Evolutionary conservation across 495 filamentous ascomycete genomes (phyloP), one percentile per base, ranked within the genome.

Genomic region (Trichoderma orchidacearum): DNA sequence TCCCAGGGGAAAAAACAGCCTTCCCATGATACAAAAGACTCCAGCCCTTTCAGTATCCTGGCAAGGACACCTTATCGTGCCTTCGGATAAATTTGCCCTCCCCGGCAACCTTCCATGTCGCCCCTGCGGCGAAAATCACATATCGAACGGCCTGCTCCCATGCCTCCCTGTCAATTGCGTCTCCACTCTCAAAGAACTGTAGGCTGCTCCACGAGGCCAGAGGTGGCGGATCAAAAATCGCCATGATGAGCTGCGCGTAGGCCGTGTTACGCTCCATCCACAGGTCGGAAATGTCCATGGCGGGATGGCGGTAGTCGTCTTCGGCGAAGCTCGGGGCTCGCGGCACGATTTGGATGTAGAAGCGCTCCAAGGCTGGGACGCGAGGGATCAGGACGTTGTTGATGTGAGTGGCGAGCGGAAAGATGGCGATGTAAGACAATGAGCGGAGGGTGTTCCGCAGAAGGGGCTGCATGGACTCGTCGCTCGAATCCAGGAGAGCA

Each of bases 401-500:
- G 55, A 76, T 68, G 57, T 77, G 73, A 2, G 60, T 58, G 5
- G 62, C 58, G 30, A 71, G 63, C 1, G 74, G 74, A 56, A 76
- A 79, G 41, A 76, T 70, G 56, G 70, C 72, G 38, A 79, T 67
- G 59, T 77, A 77, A 34, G 68, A 69, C 34, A 79, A 57, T 30
- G 73, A 69, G 30, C 64, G 62, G 21, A 77, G 53, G 13, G 70
- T 67, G 0, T 61, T 48, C 0, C 68, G 69, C 8, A 74, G 55
- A 23, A 72, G 68, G 0, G 64, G 59, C 21, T 54, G 59, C 67
- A 65, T 28, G 67, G 67, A 6, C 58, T 52, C 35, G 17, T 66
- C 66, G 12, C 67, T 63, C 48, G 61, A 62, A 3, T 68, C 70
- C 31, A 74, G 66, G 8, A 74, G 63, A 0, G 67, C 64, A 8